Percentiles rank a stretch among this genome's conserved stretches.
These are phyloP conservation scores for Blastomyces silverae DNA, from an alignment of 2,329 filamentous ascomycete genomes.

Conservation along the genomic window DNA sequence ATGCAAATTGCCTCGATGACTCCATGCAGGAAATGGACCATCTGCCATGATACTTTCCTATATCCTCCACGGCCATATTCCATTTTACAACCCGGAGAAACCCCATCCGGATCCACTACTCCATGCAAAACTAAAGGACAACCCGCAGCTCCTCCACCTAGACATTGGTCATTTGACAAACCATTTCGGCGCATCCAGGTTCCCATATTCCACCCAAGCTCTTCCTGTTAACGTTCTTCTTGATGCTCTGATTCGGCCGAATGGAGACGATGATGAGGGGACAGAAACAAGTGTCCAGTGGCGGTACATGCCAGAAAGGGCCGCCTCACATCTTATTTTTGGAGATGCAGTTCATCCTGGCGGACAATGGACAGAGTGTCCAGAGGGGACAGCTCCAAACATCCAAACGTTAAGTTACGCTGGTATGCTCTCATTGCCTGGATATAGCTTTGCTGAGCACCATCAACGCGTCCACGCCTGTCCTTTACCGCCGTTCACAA, in stretches of 20 bases:
- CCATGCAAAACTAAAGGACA: slow-evolving; percentile 48
- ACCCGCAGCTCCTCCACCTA: slow-evolving; percentile 44
- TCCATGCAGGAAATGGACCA: slow-evolving; percentile 51
- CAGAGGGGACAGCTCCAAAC: slow-evolving; percentile 47
- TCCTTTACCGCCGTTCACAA: slow-evolving; percentile 46
- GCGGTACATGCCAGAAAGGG: slow-evolving; percentile 46
- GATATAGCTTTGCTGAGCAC: slow-evolving; percentile 52
- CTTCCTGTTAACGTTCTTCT: slow-evolving; percentile 55
- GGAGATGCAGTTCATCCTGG: slow-evolving; percentile 48
- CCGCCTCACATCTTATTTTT: slow-evolving; percentile 49
- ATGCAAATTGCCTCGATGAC: slow-evolving; percentile 1
- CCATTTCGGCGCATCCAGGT: slow-evolving; percentile 51
- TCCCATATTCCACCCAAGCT: slow-evolving; percentile 57
- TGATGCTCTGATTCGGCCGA: slow-evolving; percentile 53
- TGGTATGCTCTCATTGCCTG: slow-evolving; percentile 55
- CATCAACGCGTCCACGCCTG: slow-evolving; percentile 39
- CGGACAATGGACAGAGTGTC: slow-evolving; percentile 55
- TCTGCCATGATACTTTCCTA: slow-evolving; percentile 57
- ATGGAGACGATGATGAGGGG: slow-evolving; percentile 51
- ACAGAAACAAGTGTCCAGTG: slow-evolving; percentile 49
- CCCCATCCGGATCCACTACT: slow-evolving; percentile 54
- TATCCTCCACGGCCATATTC: slow-evolving; percentile 56
- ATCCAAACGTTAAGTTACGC: slow-evolving; percentile 57
- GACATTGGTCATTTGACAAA: slow-evolving; percentile 47
- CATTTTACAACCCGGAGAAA: slow-evolving; percentile 46